These are phyloP conservation scores for Ustilago bromivora DNA, from an alignment of 1,284 basidiomycete genomes.

Conservation along the genomic window DNA sequence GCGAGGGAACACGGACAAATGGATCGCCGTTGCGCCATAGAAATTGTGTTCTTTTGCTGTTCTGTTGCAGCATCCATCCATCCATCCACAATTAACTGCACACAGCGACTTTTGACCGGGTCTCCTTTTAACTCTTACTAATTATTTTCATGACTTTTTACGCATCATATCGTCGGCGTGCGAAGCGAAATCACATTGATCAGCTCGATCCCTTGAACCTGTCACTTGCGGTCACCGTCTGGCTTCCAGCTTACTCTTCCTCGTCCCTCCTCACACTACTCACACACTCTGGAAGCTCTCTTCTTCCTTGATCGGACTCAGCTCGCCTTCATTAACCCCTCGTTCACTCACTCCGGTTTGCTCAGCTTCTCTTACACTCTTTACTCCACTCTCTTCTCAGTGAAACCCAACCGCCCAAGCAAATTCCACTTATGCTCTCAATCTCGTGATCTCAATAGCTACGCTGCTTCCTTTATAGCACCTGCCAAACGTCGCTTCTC, in stretches of 20 bases:
- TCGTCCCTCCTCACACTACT: neutral
- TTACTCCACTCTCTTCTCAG: neutral
- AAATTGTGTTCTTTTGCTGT: neutral
- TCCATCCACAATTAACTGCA: neutral
- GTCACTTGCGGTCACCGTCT: constrained; percentile 14
- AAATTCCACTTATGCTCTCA: neutral
- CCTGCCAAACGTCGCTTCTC: neutral
- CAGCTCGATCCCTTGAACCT: constrained; percentile 38
- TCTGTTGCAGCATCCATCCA: neutral
- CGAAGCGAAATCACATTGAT: constrained; percentile 20
- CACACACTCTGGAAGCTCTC: neutral
- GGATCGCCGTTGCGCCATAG: constrained; percentile 5
- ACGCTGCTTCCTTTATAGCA: neutral
- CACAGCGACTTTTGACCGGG: neutral
- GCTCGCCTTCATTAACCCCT: neutral
- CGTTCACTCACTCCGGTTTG: neutral
- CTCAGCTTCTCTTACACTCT: neutral
- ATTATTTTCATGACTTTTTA: neutral
- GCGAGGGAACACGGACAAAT: neutral
- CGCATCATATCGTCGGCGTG: constrained; percentile 1
- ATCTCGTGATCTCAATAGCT: neutral
- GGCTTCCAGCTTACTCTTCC: neutral
- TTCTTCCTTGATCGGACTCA: neutral
- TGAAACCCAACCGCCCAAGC: neutral
- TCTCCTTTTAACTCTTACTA: neutral